Conservation (phyloP, 345 rosid species). For the Ceriops zippeliana region DNA sequence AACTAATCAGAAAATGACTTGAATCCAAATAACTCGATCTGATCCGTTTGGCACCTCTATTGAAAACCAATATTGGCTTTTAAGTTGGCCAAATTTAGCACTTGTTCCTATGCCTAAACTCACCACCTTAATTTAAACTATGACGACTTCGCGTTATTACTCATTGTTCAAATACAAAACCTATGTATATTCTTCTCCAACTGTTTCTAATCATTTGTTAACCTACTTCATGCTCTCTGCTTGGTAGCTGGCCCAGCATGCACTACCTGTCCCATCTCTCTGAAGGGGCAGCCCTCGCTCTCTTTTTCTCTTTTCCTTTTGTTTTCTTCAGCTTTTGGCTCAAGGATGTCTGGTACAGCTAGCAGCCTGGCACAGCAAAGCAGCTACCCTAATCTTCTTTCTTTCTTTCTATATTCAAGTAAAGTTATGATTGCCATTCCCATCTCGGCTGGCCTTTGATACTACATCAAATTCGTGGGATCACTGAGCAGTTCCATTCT, state of each 20-base stretch:
- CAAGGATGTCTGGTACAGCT: slow-evolving; percentile 32
- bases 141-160: neutral
- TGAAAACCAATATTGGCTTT: neutral
- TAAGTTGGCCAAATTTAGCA: slow-evolving; percentile 43
- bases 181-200: neutral
- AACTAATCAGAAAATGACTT: neutral
- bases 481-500: neutral
- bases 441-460: slow-evolving; percentile 5
- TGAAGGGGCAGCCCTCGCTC: slow-evolving; percentile 16
- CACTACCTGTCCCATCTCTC: slow-evolving; percentile 26
- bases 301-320: slow-evolving; percentile 20
- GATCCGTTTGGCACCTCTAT: neutral
- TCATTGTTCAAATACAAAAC: neutral
- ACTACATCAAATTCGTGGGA: neutral
- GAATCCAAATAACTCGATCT: no score
- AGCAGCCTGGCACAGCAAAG: slow-evolving; percentile 39
- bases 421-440: slow-evolving; percentile 17
- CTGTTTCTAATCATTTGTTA: slow-evolving; percentile 37
- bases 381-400: slow-evolving; percentile 17
- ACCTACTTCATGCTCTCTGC: slow-evolving; percentile 33
- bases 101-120: slow-evolving; percentile 45
- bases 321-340: slow-evolving; percentile 35
- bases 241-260: slow-evolving; percentile 36
- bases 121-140: slow-evolving; percentile 4
- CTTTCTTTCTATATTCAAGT: slow-evolving; percentile 15